A percentile compares a stretch with the other conserved stretches of the same genome.
phyloP scores from a whole-genome alignment of 306 rosid species.

The Casuarina cunninghamiana region DNA sequence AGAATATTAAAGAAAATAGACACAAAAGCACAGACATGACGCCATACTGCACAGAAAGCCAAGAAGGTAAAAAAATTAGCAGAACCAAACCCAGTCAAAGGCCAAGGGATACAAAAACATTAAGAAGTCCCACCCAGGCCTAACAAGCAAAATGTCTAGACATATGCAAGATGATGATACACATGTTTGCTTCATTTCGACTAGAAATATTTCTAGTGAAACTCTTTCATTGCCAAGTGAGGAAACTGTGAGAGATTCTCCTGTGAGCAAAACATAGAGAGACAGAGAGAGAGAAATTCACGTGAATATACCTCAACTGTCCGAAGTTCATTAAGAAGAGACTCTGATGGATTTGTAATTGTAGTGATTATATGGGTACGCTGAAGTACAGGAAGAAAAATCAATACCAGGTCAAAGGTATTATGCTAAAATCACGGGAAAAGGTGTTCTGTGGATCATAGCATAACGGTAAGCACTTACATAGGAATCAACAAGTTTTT shows the following conservation, averaged over 20 bases:
- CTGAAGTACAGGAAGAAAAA: slow-evolving; percentile 48
- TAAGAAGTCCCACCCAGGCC: background rate
- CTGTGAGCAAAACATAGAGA: background rate
- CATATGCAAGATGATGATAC: background rate
- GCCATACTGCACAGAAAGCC: background rate
- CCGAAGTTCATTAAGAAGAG: slow-evolving; percentile 85
- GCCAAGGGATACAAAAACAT: background rate
- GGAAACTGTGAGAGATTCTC: background rate
- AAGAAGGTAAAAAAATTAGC: background rate
- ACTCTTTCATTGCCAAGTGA: background rate
- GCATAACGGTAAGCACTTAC: slow-evolving; percentile 49
- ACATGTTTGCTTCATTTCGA: background rate
- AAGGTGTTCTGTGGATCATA: slow-evolving; percentile 28
- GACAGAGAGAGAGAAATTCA: slow-evolving; percentile 11
- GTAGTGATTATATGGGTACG: slow-evolving; percentile 71
- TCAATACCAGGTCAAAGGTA: slow-evolving; percentile 28
- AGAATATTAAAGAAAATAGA: background rate
- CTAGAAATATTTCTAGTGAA: background rate
- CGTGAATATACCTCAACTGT: slow-evolving; percentile 78
- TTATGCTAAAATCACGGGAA: slow-evolving; percentile 11
- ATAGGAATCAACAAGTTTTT: slow-evolving; percentile 76
- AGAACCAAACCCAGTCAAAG: background rate
- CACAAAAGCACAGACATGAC: background rate
- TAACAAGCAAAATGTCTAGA: background rate
- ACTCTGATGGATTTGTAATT: slow-evolving; percentile 84